Percentiles rank a stretch among this genome's conserved stretches.
phyloP scores from a whole-genome alignment of 1,284 basidiomycete species.

The Boletellus deceptivus region DNA sequence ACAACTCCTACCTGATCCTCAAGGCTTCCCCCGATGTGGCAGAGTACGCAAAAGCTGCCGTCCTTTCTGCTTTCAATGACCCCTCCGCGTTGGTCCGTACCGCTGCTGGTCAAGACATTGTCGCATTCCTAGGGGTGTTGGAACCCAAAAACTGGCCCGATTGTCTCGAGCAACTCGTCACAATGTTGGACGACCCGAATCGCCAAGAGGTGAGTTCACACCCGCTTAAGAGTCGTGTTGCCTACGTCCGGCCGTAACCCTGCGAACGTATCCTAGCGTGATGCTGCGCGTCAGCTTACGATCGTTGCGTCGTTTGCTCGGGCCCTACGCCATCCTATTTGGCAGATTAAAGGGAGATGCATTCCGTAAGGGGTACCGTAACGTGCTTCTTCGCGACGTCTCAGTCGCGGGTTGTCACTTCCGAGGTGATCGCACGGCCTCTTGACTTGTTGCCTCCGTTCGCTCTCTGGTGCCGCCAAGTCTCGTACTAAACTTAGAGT shows the following conservation, averaged over 20 bases:
- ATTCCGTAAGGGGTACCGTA: constrained; percentile 7
- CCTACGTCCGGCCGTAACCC: neutral
- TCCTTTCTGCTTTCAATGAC: constrained; percentile 82
- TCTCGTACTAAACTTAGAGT: constrained; percentile 21
- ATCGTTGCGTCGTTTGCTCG: constrained; percentile 12
- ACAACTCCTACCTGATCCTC: constrained; percentile 78
- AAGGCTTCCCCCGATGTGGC: constrained; percentile 65
- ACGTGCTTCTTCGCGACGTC: constrained; percentile 1
- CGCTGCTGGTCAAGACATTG: constrained; percentile 88
- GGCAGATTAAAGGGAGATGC: constrained; percentile 6
- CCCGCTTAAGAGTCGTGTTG: neutral
- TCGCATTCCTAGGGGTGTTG: constrained; percentile 79
- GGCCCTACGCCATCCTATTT: neutral
- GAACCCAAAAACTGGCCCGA: constrained; percentile 93
- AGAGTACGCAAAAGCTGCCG: constrained; percentile 79
- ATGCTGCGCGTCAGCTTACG: neutral
- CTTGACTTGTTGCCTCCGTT: constrained; percentile 5
- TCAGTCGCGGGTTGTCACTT: neutral
- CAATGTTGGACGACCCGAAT: constrained; percentile 73
- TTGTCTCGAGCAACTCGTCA: constrained; percentile 80
- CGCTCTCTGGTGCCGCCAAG: constrained; percentile 4
- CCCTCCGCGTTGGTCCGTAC: constrained; percentile 83
- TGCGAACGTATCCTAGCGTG: constrained; percentile 2
- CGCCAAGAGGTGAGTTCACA: constrained; percentile 75
- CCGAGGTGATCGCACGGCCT: constrained; percentile 4